phyloP scores from a whole-genome alignment of 2,329 filamentous ascomycete genomes.

The Pseudogymnoascus sp. region DNA sequence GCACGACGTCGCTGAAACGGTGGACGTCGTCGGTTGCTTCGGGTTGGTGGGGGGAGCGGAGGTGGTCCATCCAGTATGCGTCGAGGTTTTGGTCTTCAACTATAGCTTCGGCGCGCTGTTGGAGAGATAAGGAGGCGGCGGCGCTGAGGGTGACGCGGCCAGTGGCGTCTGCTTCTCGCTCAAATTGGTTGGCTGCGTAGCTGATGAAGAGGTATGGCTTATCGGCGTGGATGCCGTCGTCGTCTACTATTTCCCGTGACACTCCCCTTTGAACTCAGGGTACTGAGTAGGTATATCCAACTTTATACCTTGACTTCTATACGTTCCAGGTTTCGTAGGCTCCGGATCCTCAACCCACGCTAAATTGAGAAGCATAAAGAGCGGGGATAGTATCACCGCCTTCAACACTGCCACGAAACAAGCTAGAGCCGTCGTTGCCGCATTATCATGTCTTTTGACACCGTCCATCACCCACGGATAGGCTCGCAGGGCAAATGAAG shows the following conservation, averaged over 20 bases:
- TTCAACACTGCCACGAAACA: not conserved
- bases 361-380: not conserved
- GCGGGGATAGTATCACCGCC: not conserved
- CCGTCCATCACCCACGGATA: not conserved
- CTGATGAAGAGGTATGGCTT: not conserved
- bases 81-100: not conserved
- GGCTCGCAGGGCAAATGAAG: not conserved
- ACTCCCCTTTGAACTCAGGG: not conserved
- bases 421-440: not conserved
- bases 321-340: not conserved
- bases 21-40: slow-evolving; percentile 13
- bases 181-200: not conserved
- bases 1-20: slow-evolving; percentile 17
- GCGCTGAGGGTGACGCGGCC: not conserved
- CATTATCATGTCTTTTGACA: not conserved
- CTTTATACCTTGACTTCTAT: too few species aligned
- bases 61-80: slow-evolving; percentile 12
- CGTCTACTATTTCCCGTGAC: not conserved
- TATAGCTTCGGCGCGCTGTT: not conserved
- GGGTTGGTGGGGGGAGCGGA: not conserved
- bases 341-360: not conserved
- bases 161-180: not conserved
- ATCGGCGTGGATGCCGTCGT: not conserved
- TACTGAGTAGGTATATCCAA: not conserved
- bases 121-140: not conserved